Evolutionary conservation across 768 basidiomycete species (phyloP), one percentile per base, ranked within the genome.

Genomic region (Podaxis mareebaensis): DNA sequence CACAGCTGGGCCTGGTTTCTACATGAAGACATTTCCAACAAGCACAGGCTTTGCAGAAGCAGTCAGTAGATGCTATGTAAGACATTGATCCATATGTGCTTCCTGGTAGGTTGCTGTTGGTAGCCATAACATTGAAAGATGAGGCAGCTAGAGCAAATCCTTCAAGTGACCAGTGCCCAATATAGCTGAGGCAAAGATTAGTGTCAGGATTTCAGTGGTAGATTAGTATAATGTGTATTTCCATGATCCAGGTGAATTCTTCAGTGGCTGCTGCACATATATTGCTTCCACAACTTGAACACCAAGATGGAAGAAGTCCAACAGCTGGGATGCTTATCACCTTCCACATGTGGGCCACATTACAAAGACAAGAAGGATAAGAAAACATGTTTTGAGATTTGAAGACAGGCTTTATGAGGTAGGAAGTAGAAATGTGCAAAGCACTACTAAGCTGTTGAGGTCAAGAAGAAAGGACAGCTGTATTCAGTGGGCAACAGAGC

Each of bases 81-180:
- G 13, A 67, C 65, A 28, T 39, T 36, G 39, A 10, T 33, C 58
- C 66, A 36, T 26, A 73, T 80, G 58, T 60, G 85, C 89, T 75
- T 75, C 85, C 91, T 7, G 90, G 86, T 38, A 99, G 91, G 75
- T 99, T 99, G 12, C 94, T 97, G 42, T 95, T 96, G 66, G 99
- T 99, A 28, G 96, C 96, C 36, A 97, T 98, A 73, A 95, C 95
- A 78, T 99, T 99, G 82, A 99, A 99, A 0, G 97, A 97, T 5
- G 97, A 95, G 44, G 99, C 92, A 13, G 97, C 97, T 56, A 99
- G 85, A 26, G 98, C 93, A 79, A 99, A 99, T 24, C 97, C 97
- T 78, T 99, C 97, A 20, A 99, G 83, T 1, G 96, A 86, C 64
- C 97, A 93, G 76, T 95, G 99, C 77, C 99, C 97, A 44, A 90